Conservation (phyloP, 2,329 filamentous ascomycete genomes). For the Rutstroemia sp. region DNA sequence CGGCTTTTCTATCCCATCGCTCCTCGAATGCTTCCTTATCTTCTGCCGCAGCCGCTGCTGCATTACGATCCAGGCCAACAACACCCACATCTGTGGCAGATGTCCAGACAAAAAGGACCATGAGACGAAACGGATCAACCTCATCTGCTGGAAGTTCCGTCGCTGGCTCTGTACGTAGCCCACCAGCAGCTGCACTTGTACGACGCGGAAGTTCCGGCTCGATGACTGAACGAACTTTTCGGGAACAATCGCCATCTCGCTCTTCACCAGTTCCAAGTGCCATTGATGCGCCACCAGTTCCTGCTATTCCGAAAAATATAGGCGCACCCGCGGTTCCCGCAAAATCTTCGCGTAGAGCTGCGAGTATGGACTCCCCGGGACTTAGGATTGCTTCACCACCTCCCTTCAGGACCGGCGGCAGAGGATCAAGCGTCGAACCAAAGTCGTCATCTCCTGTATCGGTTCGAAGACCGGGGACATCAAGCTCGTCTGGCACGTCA, state of each 20-base stretch:
- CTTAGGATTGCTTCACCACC: slow-evolving; percentile 27
- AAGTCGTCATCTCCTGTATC: slow-evolving; percentile 5
- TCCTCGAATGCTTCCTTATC: slow-evolving; percentile 62
- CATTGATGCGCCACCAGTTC: slow-evolving; percentile 63
- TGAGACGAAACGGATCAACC: slow-evolving; percentile 62
- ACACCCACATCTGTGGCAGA: slow-evolving; percentile 74
- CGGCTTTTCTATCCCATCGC: slow-evolving; percentile 68
- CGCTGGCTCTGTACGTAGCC: slow-evolving; percentile 32
- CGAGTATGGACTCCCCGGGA: slow-evolving; percentile 34
- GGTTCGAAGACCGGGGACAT: slow-evolving; percentile 19
- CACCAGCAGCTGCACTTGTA: slow-evolving; percentile 42
- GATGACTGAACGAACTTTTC: slow-evolving; percentile 85
- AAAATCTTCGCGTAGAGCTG: slow-evolving; percentile 24
- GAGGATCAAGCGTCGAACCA: slow-evolving; percentile 27
- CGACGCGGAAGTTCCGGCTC: slow-evolving; percentile 66
- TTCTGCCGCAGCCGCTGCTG: slow-evolving; percentile 78
- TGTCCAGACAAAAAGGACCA: slow-evolving; percentile 80
- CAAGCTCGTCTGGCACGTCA: slow-evolving; percentile 29
- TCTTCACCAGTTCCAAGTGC: slow-evolving; percentile 32
- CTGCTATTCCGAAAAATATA: slow-evolving; percentile 55
- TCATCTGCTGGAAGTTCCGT: slow-evolving; percentile 56
- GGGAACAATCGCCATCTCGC: slow-evolving; percentile 61
- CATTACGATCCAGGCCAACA: slow-evolving; percentile 69
- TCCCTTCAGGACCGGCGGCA: slow-evolving; percentile 22
- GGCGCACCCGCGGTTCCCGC: slow-evolving; percentile 22